Evolutionary conservation across 2,329 filamentous ascomycete species (phyloP), one percentile per base, ranked within the genome.

Genomic region (Trichothecium roseum): DNA sequence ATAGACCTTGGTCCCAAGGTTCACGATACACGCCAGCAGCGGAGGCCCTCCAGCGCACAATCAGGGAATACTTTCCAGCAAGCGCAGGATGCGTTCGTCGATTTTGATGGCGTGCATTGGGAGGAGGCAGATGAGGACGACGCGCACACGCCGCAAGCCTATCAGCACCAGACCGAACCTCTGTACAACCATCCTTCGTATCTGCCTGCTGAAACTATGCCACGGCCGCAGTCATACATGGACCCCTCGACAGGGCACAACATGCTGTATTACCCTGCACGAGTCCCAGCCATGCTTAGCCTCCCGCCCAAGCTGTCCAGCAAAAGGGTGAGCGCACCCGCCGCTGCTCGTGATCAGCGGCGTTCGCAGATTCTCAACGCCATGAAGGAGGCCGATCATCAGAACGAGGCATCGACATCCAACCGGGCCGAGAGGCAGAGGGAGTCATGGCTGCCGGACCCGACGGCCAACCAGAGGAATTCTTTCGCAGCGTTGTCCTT

Each of bases 251-350:
- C 80, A 2, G 81, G 77, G 4, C 77, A 89, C 45, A 68, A 79
- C 46, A 94, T 96, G 84, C 76, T 94, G 8, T 96, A 81, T 59
- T 98, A 98, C 55, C 91, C 91, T 12, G 91, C 91, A 3, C 88
- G 86, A 1, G 91, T 98, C 3, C 91, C 91, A 3, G 80, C 83
- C 42, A 88, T 94, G 79, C 70, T 98, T 38, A 96, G 94, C 48
- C 64, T 98, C 10, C 91, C 91, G 1, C 86, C 87, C 30, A 84
- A 86, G 48, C 63, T 96, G 34, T 94, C 88, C 1, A 84, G 80
- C 48, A 71, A 78, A 35, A 71, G 77, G 34, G 20, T 10, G 20
- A 24, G 20, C 20, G 77, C 81, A 8, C 73, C 81, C 36, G 62
- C 73, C 3, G 61, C 68, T 8, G 69, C 78, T 5, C 71, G 78